Evolutionary conservation across 2,329 filamentous ascomycete genomes (phyloP).

Genomic region (Tolypocladium guangdongense): DNA sequence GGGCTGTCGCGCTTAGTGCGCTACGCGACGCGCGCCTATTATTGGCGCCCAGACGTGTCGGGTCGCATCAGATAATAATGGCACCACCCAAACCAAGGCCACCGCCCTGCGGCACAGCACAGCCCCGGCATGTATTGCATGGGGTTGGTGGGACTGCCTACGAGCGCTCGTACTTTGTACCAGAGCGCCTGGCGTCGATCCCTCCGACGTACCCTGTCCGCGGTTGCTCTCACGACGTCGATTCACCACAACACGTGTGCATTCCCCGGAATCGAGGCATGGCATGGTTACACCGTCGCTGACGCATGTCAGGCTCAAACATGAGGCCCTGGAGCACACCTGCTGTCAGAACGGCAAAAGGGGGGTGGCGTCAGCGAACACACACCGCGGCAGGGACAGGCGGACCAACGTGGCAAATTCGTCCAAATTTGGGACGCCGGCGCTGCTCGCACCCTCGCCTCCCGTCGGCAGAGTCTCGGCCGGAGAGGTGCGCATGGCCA

Average conservation of each 20-base stretch:
- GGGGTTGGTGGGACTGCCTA: neutral
- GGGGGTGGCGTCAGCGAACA: neutral
- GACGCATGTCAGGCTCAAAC: neutral
- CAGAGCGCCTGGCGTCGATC: neutral
- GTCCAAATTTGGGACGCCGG: neutral
- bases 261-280: neutral
- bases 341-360: neutral
- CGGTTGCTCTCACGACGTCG: neutral
- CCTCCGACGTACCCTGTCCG: neutral
- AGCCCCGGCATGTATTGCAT: neutral
- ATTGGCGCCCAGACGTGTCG: neutral
- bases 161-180: too few relatives aligned
- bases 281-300: neutral
- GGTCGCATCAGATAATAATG: neutral
- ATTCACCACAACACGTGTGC: neutral
- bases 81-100: neutral
- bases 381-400: neutral
- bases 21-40: slow-evolving; percentile 4
- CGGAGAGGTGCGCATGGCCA: neutral
- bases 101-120: neutral
- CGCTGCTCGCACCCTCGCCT: neutral
- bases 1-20: slow-evolving; percentile 1
- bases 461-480: neutral
- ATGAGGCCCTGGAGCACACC: neutral
- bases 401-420: neutral